Conservation (phyloP, 108 stramenopile genomes). For the Pseudonitzschia multiseries region DNA sequence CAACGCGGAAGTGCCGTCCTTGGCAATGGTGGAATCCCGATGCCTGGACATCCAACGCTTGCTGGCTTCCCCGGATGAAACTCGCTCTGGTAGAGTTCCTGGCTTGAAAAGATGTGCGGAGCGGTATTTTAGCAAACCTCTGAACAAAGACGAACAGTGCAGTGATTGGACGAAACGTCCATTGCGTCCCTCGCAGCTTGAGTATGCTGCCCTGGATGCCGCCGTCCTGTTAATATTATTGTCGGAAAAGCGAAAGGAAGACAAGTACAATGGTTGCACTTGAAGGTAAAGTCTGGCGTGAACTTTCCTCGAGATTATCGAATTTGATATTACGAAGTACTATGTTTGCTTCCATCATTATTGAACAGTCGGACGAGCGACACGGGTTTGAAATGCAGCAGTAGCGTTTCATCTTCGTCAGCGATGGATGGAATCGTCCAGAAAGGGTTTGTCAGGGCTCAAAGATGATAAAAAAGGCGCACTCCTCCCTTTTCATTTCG, state of each 20-base stretch:
- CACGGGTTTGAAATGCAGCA: too few species aligned
- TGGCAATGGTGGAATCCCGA: conserved; percentile 1
- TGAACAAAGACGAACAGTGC: conserved; percentile 48
- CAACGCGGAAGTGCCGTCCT: neutral
- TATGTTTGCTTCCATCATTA: too few species aligned
- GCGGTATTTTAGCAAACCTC: conserved; percentile 19
- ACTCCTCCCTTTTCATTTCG: too few species aligned
- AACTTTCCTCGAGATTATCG: too few species aligned
- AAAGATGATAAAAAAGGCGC: too few species aligned
- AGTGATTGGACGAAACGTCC: conserved; percentile 47
- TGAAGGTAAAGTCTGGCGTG: too few species aligned
- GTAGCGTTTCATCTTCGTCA: too few species aligned
- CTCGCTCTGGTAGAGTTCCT: conserved; percentile 2
- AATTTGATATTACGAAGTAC: too few species aligned
- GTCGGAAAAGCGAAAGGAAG: conserved; percentile 10
- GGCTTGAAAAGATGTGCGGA: conserved; percentile 30
- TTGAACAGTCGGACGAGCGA: too few species aligned
- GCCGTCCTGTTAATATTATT: conserved; percentile 36
- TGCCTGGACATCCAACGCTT: conserved; percentile 32
- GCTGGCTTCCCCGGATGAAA: neutral
- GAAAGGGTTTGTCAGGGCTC: too few species aligned
- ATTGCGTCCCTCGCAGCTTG: conserved; percentile 30
- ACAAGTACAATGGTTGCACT: neutral
- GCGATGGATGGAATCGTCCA: too few species aligned
- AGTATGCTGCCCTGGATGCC: conserved; percentile 58